A percentile compares a stretch with the other conserved stretches of the same genome.
phyloP scores from a whole-genome alignment of 2,329 filamentous ascomycete species.

The Colletotrichum camelliae region DNA sequence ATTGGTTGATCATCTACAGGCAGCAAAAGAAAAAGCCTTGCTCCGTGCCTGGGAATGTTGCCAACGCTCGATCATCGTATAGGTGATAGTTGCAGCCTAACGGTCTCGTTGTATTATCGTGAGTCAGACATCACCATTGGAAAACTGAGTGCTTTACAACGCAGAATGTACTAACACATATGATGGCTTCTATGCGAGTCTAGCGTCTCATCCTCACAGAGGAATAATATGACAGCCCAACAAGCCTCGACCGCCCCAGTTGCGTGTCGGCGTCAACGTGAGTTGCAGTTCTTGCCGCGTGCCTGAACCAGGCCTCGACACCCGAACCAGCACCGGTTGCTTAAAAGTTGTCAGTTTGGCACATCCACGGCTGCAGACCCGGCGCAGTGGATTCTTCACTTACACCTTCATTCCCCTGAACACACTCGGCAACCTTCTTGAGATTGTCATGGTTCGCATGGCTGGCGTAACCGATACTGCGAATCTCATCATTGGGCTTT shows the following conservation, averaged over 20 bases:
- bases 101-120: neutral
- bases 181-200: neutral
- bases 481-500: conserved; percentile 79
- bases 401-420: conserved; percentile 89
- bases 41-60: neutral
- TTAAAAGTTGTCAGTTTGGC: conserved; percentile 41
- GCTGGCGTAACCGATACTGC: conserved; percentile 85
- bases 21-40: neutral
- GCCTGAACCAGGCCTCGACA: conserved; percentile 54
- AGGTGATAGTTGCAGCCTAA: neutral
- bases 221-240: conserved; percentile 91
- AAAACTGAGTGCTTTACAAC: neutral
- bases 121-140: neutral
- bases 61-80: neutral
- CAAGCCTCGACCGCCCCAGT: conserved; percentile 91
- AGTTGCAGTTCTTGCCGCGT: conserved; percentile 67
- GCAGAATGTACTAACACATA: neutral
- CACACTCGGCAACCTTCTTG: conserved; percentile 84
- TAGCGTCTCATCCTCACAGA: conserved; percentile 52
- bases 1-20: neutral
- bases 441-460: conserved; percentile 86
- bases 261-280: conserved; percentile 74
- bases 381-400: conserved; percentile 41
- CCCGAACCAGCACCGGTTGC: conserved; percentile 74
- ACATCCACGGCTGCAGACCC: neutral